Evolutionary conservation across 345 rosid genomes (phyloP).

Genomic region (Combretum micranthum): DNA sequence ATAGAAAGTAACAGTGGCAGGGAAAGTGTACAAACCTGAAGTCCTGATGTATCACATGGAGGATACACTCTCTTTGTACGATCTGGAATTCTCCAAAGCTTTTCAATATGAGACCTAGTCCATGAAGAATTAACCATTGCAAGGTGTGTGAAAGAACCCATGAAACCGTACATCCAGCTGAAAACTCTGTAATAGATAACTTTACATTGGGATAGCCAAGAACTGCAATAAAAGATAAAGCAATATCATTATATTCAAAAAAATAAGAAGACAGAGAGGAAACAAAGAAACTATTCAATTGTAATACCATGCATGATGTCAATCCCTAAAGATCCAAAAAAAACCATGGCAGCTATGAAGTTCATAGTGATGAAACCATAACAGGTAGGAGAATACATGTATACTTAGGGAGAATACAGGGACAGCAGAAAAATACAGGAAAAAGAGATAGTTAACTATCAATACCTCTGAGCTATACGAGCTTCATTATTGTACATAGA

Average conservation of each 20-base stretch:
- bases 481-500: slow-evolving; percentile 80
- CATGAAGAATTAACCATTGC: slow-evolving; percentile 97
- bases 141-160: slow-evolving; percentile 78
- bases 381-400: too few species aligned
- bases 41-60: slow-evolving; percentile 92
- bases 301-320: too few species aligned
- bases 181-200: slow-evolving; percentile 63
- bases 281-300: background rate
- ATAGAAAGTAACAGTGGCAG: background rate
- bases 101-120: slow-evolving; percentile 79
- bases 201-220: slow-evolving; percentile 72
- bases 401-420: background rate
- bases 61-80: slow-evolving; percentile 78
- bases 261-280: too few species aligned
- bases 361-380: too few species aligned
- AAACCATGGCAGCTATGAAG: too few species aligned
- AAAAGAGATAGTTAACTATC: background rate
- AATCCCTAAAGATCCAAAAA: too few species aligned
- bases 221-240: slow-evolving; percentile 33
- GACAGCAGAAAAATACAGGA: slow-evolving; percentile 1
- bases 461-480: slow-evolving; percentile 65
- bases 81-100: slow-evolving; percentile 69
- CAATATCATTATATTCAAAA: slow-evolving; percentile 3
- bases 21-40: slow-evolving; percentile 51
- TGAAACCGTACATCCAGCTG: slow-evolving; percentile 82